Conservation (phyloP, 139 green algal species). For the Chlamydomonas eustigma region DNA sequence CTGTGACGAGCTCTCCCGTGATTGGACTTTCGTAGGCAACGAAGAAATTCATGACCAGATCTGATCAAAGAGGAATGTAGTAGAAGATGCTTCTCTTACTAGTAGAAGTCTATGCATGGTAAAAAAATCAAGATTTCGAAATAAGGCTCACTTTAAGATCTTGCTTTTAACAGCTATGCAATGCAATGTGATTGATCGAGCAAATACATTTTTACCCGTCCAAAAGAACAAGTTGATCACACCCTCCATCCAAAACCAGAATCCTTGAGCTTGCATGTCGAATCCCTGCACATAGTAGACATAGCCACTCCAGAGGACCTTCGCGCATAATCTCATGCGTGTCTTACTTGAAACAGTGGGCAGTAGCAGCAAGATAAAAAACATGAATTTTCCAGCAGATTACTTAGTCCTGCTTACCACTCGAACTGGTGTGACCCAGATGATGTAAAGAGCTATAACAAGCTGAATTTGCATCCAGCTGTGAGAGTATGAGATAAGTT, state of each 20-base stretch:
- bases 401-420: conserved; percentile 50
- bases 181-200: too few species aligned
- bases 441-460: conserved; percentile 51
- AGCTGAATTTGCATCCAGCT: conserved; percentile 15
- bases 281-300: conserved; percentile 17
- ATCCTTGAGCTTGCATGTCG: conserved; percentile 39
- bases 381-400: too few species aligned
- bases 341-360: too few species aligned
- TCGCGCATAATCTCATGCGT: too few species aligned
- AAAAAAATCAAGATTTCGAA: too few species aligned
- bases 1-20: conserved; percentile 1
- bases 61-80: too few species aligned
- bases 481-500: not conserved
- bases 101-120: too few species aligned
- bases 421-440: conserved; percentile 53
- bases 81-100: too few species aligned
- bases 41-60: conserved; percentile 56
- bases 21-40: conserved; percentile 45
- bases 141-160: too few species aligned
- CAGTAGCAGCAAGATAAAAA: too few species aligned
- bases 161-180: too few species aligned
- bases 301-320: not conserved
- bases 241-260: conserved; percentile 58
- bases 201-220: too few species aligned
- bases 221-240: conserved; percentile 58